A percentile compares a stretch with the other conserved stretches of the same genome.
These are phyloP conservation scores for Cryptococcus depauperatus DNA, from an alignment of 1,284 basidiomycete genomes.

Conservation along the genomic window DNA sequence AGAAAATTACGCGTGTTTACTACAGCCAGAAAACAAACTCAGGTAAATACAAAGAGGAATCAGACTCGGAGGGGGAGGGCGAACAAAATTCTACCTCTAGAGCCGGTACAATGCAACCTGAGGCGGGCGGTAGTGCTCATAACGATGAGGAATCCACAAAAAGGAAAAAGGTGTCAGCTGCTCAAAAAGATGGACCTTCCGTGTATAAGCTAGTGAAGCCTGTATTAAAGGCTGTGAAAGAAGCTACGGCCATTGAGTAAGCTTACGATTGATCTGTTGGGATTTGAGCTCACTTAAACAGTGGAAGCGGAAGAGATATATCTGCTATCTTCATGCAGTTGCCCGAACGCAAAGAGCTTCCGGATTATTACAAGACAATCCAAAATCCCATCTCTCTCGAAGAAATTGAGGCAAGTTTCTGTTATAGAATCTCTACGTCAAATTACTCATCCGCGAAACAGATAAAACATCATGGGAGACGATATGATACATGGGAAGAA, in stretches of 20 bases:
- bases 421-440: neutral
- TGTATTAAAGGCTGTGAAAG: conserved; percentile 33
- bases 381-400: conserved; percentile 75
- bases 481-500: conserved; percentile 60
- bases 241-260: conserved; percentile 35
- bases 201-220: conserved; percentile 43
- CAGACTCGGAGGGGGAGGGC: conserved; percentile 19
- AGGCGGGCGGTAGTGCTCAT: conserved; percentile 8
- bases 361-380: conserved; percentile 88
- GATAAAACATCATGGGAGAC: conserved; percentile 56
- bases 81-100: neutral
- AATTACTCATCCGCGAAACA: conserved; percentile 15
- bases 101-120: conserved; percentile 4
- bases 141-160: conserved; percentile 10
- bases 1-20: conserved; percentile 35
- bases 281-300: conserved; percentile 5
- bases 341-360: conserved; percentile 67
- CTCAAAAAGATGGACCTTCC: conserved; percentile 40
- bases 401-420: conserved; percentile 62
- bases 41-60: conserved; percentile 18
- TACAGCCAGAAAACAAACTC: conserved; percentile 18
- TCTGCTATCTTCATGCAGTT: conserved; percentile 65
- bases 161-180: conserved; percentile 34
- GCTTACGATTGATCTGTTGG: conserved; percentile 1
- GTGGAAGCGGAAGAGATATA: conserved; percentile 56